Evolutionary conservation across 768 basidiomycete genomes (phyloP).

Genomic region (Mycena galopus): DNA sequence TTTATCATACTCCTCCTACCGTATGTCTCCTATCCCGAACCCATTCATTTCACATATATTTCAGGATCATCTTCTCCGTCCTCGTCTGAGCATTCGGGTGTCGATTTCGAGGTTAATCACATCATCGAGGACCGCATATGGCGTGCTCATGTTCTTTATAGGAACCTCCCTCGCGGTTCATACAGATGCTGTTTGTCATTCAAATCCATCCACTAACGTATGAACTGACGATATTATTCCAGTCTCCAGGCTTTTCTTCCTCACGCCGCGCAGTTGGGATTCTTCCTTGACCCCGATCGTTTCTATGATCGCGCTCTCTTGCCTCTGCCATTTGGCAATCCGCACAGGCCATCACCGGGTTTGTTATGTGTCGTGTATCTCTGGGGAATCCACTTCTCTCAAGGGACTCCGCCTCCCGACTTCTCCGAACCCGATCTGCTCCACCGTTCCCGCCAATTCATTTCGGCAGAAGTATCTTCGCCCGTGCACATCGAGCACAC

Average conservation of each 20-base stretch:
- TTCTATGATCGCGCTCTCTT: constrained; percentile 17
- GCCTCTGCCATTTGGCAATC: constrained; percentile 11
- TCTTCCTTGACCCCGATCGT: constrained; percentile 22
- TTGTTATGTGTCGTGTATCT: constrained; percentile 23
- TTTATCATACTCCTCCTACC: constrained; percentile 44
- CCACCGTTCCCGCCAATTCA: constrained; percentile 18
- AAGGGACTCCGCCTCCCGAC: not conserved
- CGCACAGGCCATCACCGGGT: constrained; percentile 17
- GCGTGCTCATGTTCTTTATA: not conserved
- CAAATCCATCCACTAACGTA: not conserved
- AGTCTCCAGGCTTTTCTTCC: constrained; percentile 28
- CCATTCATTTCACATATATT: not conserved
- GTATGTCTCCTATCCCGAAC: constrained; percentile 44
- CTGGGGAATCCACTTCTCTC: constrained; percentile 26
- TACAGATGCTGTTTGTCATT: constrained; percentile 3
- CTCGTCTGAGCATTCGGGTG: not conserved
- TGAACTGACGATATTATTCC: not conserved
- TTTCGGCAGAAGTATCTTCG: constrained; percentile 8
- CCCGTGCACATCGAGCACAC: constrained; percentile 23
- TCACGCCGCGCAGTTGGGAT: constrained; percentile 28
- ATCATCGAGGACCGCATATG: not conserved
- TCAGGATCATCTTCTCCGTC: not conserved
- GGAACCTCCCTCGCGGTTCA: constrained; percentile 14
- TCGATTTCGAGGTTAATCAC: not conserved
- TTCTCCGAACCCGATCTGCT: constrained; percentile 24